Base-by-base conservation (phyloP, 169 alveolate species). In the Cyclospora cayetanensis region DNA sequence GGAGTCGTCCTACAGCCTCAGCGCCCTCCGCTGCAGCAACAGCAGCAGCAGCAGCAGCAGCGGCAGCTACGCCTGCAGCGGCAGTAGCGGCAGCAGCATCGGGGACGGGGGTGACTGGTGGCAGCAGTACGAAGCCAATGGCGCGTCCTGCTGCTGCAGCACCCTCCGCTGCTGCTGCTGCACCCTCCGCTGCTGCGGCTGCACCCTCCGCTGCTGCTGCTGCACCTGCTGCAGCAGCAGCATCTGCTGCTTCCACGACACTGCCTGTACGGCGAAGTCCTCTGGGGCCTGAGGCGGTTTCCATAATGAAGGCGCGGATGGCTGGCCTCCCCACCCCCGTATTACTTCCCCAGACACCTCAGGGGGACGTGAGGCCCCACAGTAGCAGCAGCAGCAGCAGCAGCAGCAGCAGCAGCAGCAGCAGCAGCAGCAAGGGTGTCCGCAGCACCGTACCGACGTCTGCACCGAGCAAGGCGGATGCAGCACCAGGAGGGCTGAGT, bases 331-430 rank as follows among this genome's bases (percentile, higher is more conserved):
- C 31, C 84, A 22, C 63, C 60, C 22, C 35, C 74, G 34, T 4
- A 9, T 50, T 50, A 11, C 18, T 9, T 25, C 31, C 9, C 34
- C 31, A 60, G 74, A 60, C 11, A 9, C 74, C 74, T 12, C 74
- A 25, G 27, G 74, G 31, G 31, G n/a, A 60, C 35, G 4, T 20
- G 74, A 20, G 35, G 35, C 35, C 9, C 60, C 9, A 50, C 27
- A 27, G 42, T 34, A 72, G 84, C 84, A 72, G 84, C 37, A 20
- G 60, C 84, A 41, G 60, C 84, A 72, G 60, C 63, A 72, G 55
- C 60, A 37, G 60, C 84, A 72, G 84, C 84, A 31, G 84, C 84
- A 72, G 84, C 60, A 20, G 84, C 60, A 72, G 60, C 84, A 72
- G 60, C 35, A 27, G 35, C 41, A 27, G 35, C 35, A 29, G 46